Conservation (phyloP, 2,329 filamentous ascomycete species). For the Hypomyces rosellus region DNA sequence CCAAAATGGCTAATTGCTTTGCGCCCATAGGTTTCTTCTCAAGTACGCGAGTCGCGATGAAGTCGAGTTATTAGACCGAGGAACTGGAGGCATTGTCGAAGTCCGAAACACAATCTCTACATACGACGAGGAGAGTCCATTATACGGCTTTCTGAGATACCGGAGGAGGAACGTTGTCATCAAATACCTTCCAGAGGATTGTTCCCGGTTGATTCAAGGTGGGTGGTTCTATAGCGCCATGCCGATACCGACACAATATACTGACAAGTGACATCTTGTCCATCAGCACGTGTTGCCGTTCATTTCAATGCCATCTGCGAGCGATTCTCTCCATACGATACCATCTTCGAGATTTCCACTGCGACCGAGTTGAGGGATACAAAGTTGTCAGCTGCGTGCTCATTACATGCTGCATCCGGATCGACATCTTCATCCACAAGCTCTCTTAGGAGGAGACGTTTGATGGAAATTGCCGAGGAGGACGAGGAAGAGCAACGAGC, state of each 20-base stretch:
- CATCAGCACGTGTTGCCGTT: slow-evolving; percentile 70
- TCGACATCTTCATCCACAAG: slow-evolving; percentile 81
- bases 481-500: slow-evolving; percentile 67
- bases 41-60: slow-evolving; percentile 88
- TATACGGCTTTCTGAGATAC: slow-evolving; percentile 90
- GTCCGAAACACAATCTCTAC: slow-evolving; percentile 69
- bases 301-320: slow-evolving; percentile 63
- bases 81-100: slow-evolving; percentile 77
- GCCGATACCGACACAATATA: background rate
- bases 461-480: slow-evolving; percentile 93
- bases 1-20: slow-evolving; percentile 13
- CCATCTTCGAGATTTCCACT: slow-evolving; percentile 67
- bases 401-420: slow-evolving; percentile 78
- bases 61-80: slow-evolving; percentile 68
- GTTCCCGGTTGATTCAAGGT: slow-evolving; percentile 91
- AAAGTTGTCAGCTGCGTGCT: slow-evolving; percentile 80
- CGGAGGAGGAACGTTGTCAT: slow-evolving; percentile 83
- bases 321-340: slow-evolving; percentile 78
- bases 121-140: slow-evolving; percentile 77
- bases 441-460: slow-evolving; percentile 66
- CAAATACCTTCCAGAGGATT: slow-evolving; percentile 86
- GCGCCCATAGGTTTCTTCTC: slow-evolving; percentile 72
- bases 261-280: slow-evolving; percentile 10
- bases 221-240: slow-evolving; percentile 23
- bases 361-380: slow-evolving; percentile 80